These are phyloP conservation scores for Xylaria sp. DNA, from an alignment of 2,329 filamentous ascomycete genomes.

Conservation along the genomic window DNA sequence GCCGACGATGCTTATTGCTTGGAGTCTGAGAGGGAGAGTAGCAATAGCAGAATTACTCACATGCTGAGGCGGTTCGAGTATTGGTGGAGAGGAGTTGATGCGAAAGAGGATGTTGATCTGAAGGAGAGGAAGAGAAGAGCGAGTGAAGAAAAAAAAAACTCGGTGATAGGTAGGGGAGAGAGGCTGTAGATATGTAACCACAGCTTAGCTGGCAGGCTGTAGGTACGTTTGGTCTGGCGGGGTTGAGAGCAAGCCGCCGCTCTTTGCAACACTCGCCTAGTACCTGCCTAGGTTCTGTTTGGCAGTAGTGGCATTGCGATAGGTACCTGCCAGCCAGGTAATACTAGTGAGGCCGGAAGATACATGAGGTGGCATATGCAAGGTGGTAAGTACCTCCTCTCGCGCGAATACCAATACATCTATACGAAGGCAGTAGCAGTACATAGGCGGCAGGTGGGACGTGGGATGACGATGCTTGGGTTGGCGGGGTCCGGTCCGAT, in stretches of 20 bases:
- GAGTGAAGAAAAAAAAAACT: not conserved
- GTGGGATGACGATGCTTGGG: not conserved
- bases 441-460: not conserved
- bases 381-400: no score
- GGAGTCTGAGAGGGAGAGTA: not conserved
- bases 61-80: not conserved
- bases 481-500: slow-evolving; percentile 26
- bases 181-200: slow-evolving; percentile 20
- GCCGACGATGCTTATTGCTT: not conserved
- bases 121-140: slow-evolving; percentile 15
- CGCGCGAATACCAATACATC: not conserved
- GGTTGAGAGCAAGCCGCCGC: not conserved
- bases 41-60: slow-evolving; percentile 14
- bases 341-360: not conserved
- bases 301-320: no score
- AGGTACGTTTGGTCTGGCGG: slow-evolving; percentile 14
- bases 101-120: slow-evolving; percentile 6
- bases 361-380: no score
- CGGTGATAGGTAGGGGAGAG: slow-evolving; percentile 7
- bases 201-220: not conserved
- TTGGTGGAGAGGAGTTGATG: not conserved
- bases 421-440: not conserved
- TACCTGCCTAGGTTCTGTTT: no score
- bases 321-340: not conserved
- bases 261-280: no score